These are phyloP conservation scores for Xylaria grammica DNA, from an alignment of 495 filamentous ascomycete species.

Conservation along the genomic window DNA sequence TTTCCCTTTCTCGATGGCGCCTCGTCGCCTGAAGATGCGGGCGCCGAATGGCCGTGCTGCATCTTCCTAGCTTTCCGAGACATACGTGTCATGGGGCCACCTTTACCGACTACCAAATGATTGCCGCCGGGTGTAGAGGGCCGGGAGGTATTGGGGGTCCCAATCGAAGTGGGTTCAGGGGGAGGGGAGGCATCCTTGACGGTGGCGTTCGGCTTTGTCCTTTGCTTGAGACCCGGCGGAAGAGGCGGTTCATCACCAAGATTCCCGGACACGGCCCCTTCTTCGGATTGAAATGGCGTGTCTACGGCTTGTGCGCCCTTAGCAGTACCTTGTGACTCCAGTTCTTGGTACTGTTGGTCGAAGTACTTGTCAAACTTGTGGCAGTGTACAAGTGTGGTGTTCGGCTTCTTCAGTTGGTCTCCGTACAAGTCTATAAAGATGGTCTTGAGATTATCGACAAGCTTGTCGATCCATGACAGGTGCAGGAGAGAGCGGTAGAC, in stretches of 20 bases:
- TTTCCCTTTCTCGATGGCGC: slow-evolving; percentile 61
- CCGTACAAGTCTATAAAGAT: slow-evolving; percentile 89
- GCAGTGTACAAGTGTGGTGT: slow-evolving; percentile 75
- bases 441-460: slow-evolving; percentile 89
- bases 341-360: slow-evolving; percentile 85
- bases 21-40: slow-evolving; percentile 86
- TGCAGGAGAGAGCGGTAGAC: slow-evolving; percentile 96
- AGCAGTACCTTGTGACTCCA: slow-evolving; percentile 60
- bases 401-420: slow-evolving; percentile 80
- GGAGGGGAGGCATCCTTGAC: slow-evolving; percentile 51
- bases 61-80: slow-evolving; percentile 85
- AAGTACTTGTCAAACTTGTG: slow-evolving; percentile 90
- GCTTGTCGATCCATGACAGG: slow-evolving; percentile 95
- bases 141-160: slow-evolving; percentile 79
- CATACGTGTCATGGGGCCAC: slow-evolving; percentile 70
- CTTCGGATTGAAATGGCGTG: slow-evolving; percentile 47
- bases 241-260: slow-evolving; percentile 51
- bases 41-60: slow-evolving; percentile 63
- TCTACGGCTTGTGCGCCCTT: slow-evolving; percentile 40
- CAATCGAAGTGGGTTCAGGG: slow-evolving; percentile 66
- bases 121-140: slow-evolving; percentile 72
- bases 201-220: slow-evolving; percentile 32
- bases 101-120: slow-evolving; percentile 71
- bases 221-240: slow-evolving; percentile 44
- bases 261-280: slow-evolving; percentile 42